Evolutionary conservation across 306 rosid genomes (phyloP).

Genomic region (Cucurbita moschata): DNA sequence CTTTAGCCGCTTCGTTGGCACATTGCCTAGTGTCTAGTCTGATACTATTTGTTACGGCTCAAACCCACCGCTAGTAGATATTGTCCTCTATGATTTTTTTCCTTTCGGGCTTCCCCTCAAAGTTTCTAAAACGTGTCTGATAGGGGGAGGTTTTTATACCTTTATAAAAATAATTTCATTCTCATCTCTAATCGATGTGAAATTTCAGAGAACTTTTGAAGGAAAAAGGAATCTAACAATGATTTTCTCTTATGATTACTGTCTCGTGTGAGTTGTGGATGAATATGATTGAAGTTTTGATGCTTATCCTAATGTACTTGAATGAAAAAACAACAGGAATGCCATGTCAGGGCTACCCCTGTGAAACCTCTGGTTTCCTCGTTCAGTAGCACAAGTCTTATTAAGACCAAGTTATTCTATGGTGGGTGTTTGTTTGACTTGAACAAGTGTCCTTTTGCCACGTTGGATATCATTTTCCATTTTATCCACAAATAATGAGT

Average conservation of each 20-base stretch:
- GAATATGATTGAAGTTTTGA: neutral
- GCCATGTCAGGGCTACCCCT: too few relatives aligned
- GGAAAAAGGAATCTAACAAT: neutral
- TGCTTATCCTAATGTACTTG: neutral
- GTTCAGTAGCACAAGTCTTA: neutral
- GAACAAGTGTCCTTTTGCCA: conserved; percentile 1
- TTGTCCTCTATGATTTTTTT: too few relatives aligned
- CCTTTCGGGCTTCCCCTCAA: too few relatives aligned
- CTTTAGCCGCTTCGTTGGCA: too few relatives aligned
- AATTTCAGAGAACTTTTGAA: too few relatives aligned
- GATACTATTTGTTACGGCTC: too few relatives aligned
- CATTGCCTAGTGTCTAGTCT: too few relatives aligned
- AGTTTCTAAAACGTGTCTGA: neutral
- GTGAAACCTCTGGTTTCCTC: neutral
- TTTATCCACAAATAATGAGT: neutral
- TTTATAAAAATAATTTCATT: too few relatives aligned
- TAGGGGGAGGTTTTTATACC: too few relatives aligned
- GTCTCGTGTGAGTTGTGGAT: neutral
- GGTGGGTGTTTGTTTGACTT: neutral
- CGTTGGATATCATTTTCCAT: neutral
- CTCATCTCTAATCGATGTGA: too few relatives aligned
- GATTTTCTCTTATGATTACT: neutral
- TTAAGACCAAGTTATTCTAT: neutral
- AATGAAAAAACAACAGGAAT: neutral
- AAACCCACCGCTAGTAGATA: too few relatives aligned